Conservation (phyloP, 768 basidiomycete species). For the Paxillus ammoniavirescens region DNA sequence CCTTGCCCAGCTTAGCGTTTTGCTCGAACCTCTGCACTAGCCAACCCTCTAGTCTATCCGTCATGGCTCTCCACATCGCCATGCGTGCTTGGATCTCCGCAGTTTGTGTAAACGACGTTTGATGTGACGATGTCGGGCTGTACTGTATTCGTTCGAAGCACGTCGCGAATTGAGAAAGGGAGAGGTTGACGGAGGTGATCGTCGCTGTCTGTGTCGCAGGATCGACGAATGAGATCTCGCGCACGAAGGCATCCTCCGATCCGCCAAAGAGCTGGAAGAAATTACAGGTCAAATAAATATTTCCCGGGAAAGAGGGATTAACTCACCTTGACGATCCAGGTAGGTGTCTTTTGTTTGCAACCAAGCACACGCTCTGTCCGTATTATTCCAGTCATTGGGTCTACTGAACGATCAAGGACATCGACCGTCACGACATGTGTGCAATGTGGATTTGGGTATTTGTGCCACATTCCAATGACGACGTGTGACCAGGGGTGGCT, state of each 20-base stretch:
- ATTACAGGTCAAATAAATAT: constrained; percentile 3
- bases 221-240: constrained; percentile 92
- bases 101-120: constrained; percentile 83
- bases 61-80: constrained; percentile 76
- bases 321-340: constrained; percentile 90
- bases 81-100: constrained; percentile 87
- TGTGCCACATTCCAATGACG: constrained; percentile 90
- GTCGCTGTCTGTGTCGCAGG: constrained; percentile 77
- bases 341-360: constrained; percentile 88
- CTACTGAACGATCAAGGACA: constrained; percentile 80
- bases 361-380: constrained; percentile 88
- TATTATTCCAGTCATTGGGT: constrained; percentile 83
- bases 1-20: constrained; percentile 86
- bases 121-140: constrained; percentile 57
- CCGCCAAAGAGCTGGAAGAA: constrained; percentile 76
- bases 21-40: constrained; percentile 87
- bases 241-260: constrained; percentile 91
- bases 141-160: constrained; percentile 92
- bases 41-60: constrained; percentile 83
- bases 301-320: constrained; percentile 1
- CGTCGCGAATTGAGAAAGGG: constrained; percentile 90
- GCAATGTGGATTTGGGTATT: constrained; percentile 94
- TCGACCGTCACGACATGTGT: constrained; percentile 86
- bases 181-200: constrained; percentile 91
- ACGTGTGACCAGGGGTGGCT: constrained; percentile 93